Evolutionary conservation across 495 filamentous ascomycete genomes (phyloP).

Genomic region (Neurospora sublineolata): DNA sequence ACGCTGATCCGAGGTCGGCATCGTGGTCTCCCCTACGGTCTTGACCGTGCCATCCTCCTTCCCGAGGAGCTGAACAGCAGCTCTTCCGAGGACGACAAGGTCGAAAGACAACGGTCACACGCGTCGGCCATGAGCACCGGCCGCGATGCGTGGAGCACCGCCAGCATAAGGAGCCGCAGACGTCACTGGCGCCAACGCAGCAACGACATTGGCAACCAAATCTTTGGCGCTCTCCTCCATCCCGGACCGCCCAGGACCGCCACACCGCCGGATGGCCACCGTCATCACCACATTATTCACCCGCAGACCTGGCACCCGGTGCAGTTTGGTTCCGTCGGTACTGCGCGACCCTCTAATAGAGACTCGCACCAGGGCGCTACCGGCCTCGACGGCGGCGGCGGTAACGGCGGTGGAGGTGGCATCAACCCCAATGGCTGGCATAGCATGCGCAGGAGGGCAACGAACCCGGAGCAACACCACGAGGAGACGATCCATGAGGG

Average conservation of each 20-base stretch:
- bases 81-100: conserved; percentile 45
- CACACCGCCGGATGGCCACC: not conserved
- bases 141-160: conserved; percentile 1
- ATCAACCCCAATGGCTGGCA: not conserved
- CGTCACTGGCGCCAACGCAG: conserved; percentile 14
- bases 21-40: conserved; percentile 79
- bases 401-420: not conserved
- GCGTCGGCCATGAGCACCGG: conserved; percentile 28
- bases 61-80: conserved; percentile 72
- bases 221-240: conserved; percentile 27
- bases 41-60: conserved; percentile 81
- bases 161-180: conserved; percentile 12
- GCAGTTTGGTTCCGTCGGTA: not conserved
- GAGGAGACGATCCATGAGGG: not conserved
- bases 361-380: not conserved
- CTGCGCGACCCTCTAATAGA: not conserved
- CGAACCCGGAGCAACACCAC: not conserved
- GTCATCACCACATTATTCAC: conserved; percentile 5
- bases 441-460: not conserved
- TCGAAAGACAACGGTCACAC: conserved; percentile 45
- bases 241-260: conserved; percentile 22
- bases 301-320: not conserved
- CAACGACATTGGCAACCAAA: conserved; percentile 16
- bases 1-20: conserved; percentile 91
- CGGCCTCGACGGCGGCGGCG: not conserved